Conservation (phyloP, 2,329 filamentous ascomycete genomes). For the Cryphonectria nitschkei region DNA sequence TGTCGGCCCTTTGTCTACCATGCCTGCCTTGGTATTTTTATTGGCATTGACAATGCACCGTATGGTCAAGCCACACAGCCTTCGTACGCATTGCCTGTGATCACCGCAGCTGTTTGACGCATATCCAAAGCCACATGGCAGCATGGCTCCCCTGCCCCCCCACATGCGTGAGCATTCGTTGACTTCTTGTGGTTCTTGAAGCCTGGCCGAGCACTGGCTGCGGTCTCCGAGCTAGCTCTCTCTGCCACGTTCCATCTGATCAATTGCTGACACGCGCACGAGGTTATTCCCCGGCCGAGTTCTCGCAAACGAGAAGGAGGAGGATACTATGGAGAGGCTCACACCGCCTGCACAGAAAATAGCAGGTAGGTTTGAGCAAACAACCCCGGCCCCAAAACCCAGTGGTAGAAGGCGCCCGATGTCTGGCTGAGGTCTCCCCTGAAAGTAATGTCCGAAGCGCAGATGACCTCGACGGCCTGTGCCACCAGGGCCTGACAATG, state of each 20-base stretch:
- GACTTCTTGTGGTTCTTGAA: conserved; percentile 1
- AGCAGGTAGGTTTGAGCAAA: not conserved
- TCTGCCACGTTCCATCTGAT: not conserved
- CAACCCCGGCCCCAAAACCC: not conserved
- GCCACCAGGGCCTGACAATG: not conserved
- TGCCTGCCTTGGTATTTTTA: not conserved
- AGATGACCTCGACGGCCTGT: not conserved
- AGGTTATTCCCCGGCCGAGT: not conserved
- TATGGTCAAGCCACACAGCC: not conserved
- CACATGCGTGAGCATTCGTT: not conserved
- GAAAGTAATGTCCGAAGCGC: not conserved
- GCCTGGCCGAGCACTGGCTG: not conserved
- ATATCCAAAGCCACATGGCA: conserved; percentile 25
- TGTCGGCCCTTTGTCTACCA: not conserved
- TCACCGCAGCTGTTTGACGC: conserved; percentile 8
- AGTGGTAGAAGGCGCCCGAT: not conserved
- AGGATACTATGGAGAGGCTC: not conserved
- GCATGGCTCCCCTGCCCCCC: conserved; percentile 1
- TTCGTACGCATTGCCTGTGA: conserved; percentile 3
- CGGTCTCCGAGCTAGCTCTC: not conserved
- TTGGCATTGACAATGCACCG: not conserved
- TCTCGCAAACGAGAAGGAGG: not conserved
- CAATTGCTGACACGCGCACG: not conserved
- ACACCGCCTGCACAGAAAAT: not conserved
- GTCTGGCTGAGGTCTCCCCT: not conserved